Percentiles rank a stretch among this genome's conserved stretches.
Conservation (phyloP, 371 early-diverging fungal genomes). For the Mucor circinelloides region DNA sequence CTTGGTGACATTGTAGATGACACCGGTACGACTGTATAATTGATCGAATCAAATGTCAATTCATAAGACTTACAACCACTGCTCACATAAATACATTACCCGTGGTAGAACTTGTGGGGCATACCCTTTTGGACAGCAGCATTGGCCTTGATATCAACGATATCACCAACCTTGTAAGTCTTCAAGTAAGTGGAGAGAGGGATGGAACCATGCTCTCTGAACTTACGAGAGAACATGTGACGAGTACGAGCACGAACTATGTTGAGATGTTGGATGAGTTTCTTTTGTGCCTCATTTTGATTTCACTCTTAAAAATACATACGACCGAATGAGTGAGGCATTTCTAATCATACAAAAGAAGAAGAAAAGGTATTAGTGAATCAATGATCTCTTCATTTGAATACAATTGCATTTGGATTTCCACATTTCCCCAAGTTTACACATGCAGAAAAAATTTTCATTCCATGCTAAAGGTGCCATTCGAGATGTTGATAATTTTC, state of each 20-base stretch:
- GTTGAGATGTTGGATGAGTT: neutral
- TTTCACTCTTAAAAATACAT: slow-evolving; percentile 18
- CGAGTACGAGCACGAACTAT: slow-evolving; percentile 82
- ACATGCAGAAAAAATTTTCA: neutral
- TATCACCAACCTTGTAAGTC: slow-evolving; percentile 91
- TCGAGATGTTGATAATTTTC: too few relatives aligned
- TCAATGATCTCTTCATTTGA: neutral
- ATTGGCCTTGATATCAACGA: slow-evolving; percentile 40
- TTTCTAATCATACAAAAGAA: slow-evolving; percentile 19
- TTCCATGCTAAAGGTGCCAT: too few relatives aligned
- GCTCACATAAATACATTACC: slow-evolving; percentile 47
- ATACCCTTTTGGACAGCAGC: slow-evolving; percentile 98
- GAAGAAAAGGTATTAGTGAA: neutral
- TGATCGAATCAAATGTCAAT: neutral
- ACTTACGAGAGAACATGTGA: slow-evolving; percentile 95
- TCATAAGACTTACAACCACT: too few relatives aligned
- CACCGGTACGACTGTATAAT: slow-evolving; percentile 81
- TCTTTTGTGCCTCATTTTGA: neutral
- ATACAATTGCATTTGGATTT: neutral
- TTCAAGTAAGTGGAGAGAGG: slow-evolving; percentile 94
- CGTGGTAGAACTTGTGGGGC: slow-evolving; percentile 99
- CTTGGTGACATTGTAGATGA: slow-evolving; percentile 98
- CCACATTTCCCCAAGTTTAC: slow-evolving; percentile 3
- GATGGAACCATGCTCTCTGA: slow-evolving; percentile 91
- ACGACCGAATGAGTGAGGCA: slow-evolving; percentile 93